These are phyloP conservation scores for Phlebiopsis gigantea DNA, from an alignment of 768 basidiomycete genomes.

Conservation along the genomic window DNA sequence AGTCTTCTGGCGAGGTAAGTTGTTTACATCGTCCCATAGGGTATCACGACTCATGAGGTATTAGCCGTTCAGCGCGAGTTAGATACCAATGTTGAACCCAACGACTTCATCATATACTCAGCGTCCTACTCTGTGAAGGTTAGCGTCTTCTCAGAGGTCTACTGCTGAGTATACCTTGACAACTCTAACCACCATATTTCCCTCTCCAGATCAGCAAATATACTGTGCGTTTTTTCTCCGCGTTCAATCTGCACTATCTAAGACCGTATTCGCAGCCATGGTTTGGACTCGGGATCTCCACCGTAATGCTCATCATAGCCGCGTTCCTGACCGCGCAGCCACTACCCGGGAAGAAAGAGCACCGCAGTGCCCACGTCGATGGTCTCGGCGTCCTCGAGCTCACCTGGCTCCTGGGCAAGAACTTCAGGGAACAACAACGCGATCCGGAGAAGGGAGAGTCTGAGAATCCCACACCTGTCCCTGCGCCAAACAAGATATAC, in stretches of 20 bases:
- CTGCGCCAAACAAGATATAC: too few relatives aligned
- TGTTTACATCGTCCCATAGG: too few relatives aligned
- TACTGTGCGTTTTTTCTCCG: background rate
- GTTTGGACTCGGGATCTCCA: constrained; percentile 2
- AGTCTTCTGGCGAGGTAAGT: constrained; percentile 12
- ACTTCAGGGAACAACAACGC: too few relatives aligned
- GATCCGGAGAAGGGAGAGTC: too few relatives aligned
- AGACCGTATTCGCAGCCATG: background rate
- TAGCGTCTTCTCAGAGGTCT: background rate
- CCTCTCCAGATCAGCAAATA: background rate
- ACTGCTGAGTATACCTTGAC: background rate
- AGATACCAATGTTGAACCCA: too few relatives aligned
- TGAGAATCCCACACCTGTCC: too few relatives aligned
- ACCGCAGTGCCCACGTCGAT: background rate
- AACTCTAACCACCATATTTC: background rate
- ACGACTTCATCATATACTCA: too few relatives aligned
- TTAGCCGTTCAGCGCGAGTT: background rate
- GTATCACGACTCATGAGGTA: too few relatives aligned
- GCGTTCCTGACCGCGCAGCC: constrained; percentile 1
- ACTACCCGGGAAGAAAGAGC: background rate
- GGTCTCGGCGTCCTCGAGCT: constrained; percentile 6
- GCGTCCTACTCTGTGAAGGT: background rate
- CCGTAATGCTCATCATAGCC: constrained; percentile 4
- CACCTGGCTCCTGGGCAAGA: constrained; percentile 9
- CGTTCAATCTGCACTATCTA: background rate